Evolutionary conservation across 2,329 filamentous ascomycete species (phyloP).

Genomic region (Monilinia vaccinii-corymbosi): DNA sequence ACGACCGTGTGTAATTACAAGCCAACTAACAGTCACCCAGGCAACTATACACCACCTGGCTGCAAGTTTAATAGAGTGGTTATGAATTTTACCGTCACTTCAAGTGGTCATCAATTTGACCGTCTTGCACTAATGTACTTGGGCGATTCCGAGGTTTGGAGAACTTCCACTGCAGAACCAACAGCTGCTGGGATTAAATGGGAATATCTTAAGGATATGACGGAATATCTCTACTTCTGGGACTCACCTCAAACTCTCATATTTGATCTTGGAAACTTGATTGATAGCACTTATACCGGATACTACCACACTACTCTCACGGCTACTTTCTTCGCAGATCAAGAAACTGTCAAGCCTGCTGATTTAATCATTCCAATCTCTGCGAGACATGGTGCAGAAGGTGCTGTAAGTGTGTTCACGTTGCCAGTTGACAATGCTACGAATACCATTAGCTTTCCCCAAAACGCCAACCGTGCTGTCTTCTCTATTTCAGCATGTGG

Average conservation of each 20-base stretch:
- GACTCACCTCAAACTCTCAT: constrained; percentile 61
- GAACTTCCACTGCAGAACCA: constrained; percentile 76
- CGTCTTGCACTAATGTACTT: constrained; percentile 68
- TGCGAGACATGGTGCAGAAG: constrained; percentile 38
- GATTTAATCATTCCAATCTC: constrained; percentile 62
- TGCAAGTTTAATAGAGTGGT: constrained; percentile 66
- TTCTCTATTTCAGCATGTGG: constrained; percentile 71
- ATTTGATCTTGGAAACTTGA: constrained; percentile 69
- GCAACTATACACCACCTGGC: constrained; percentile 54
- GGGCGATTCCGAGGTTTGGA: constrained; percentile 70
- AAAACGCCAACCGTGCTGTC: constrained; percentile 58
- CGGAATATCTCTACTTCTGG: constrained; percentile 60
- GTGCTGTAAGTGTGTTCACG: constrained; percentile 56
- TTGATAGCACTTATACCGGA: constrained; percentile 63
- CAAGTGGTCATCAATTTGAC: constrained; percentile 66
- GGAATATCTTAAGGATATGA: constrained; percentile 74
- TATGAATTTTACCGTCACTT: constrained; percentile 68
- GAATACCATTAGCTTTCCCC: constrained; percentile 53
- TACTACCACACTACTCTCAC: constrained; percentile 66
- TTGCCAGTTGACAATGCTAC: constrained; percentile 55
- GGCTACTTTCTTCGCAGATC: constrained; percentile 57
- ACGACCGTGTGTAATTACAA: constrained; percentile 7
- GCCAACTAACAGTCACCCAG: constrained; percentile 31
- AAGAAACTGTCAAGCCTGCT: constrained; percentile 39
- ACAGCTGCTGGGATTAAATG: constrained; percentile 61